These are phyloP conservation scores for Noccaea bulbosa DNA, from an alignment of 345 rosid genomes.

Conservation along the genomic window DNA sequence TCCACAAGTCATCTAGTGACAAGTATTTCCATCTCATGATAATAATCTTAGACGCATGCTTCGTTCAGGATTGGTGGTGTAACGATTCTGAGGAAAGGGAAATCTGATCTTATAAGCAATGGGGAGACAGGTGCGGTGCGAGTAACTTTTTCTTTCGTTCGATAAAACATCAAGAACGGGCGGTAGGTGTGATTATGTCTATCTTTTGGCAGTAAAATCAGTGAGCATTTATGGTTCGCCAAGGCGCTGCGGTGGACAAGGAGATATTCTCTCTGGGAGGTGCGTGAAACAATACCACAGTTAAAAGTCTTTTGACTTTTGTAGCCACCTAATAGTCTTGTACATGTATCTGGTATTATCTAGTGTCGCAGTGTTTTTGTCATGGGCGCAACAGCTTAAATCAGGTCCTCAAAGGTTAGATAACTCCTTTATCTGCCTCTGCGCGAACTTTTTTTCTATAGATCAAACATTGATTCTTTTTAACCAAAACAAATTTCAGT, in stretches of 20 bases:
- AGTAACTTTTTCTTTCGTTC: constrained; percentile 30
- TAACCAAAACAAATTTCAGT: too few species aligned
- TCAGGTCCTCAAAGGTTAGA: constrained; percentile 53
- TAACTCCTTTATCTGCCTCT: background rate
- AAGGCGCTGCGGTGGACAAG: constrained; percentile 96
- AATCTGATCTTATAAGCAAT: constrained; percentile 76
- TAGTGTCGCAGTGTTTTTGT: constrained; percentile 85
- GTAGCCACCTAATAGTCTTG: constrained; percentile 21
- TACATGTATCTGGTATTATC: constrained; percentile 27
- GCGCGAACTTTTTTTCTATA: background rate
- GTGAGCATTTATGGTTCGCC: constrained; percentile 84
- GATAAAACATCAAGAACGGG: too few species aligned
- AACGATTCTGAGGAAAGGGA: constrained; percentile 85
- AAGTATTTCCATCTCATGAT: background rate
- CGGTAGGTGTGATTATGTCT: constrained; percentile 19
- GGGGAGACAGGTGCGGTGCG: constrained; percentile 80
- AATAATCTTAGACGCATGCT: constrained; percentile 5
- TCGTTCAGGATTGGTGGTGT: constrained; percentile 82
- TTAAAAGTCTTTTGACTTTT: background rate
- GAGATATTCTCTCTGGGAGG: constrained; percentile 97
- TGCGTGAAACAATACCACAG: constrained; percentile 22
- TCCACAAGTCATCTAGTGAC: background rate
- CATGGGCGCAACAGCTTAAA: constrained; percentile 73
- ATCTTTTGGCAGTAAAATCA: constrained; percentile 61
- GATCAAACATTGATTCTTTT: background rate